Conservation (phyloP, 2,329 filamentous ascomycete species). For the Colletotrichum siamense region DNA sequence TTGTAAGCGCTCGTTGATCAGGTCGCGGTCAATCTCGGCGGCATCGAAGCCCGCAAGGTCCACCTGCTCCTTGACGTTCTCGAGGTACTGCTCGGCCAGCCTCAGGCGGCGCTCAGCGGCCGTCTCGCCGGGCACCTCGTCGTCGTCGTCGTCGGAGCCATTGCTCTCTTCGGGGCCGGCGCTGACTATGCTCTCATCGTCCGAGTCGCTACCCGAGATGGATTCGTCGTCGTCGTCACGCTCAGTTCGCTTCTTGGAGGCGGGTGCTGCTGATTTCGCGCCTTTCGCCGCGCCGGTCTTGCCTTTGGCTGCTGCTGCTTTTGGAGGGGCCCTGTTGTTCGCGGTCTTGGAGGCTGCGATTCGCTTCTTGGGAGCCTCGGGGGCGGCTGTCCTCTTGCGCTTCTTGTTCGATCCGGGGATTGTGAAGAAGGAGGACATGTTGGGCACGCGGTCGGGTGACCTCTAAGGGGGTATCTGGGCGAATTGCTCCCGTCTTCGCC, state of each 20-base stretch:
- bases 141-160: slow-evolving; percentile 65
- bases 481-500: slow-evolving; percentile 30
- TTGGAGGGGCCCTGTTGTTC: slow-evolving; percentile 45
- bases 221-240: slow-evolving; percentile 63
- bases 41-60: slow-evolving; percentile 91
- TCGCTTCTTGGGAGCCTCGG: slow-evolving; percentile 65
- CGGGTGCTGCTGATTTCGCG: slow-evolving; percentile 32
- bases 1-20: slow-evolving; percentile 88
- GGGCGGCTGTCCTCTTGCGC: slow-evolving; percentile 73
- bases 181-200: slow-evolving; percentile 56
- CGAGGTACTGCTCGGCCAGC: slow-evolving; percentile 89
- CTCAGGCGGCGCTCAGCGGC: slow-evolving; percentile 86
- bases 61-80: slow-evolving; percentile 85
- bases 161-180: slow-evolving; percentile 51
- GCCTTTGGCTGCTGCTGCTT: slow-evolving; percentile 34
- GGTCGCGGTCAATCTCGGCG: slow-evolving; percentile 87
- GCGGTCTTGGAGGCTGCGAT: slow-evolving; percentile 51
- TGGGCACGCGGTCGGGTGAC: slow-evolving; percentile 30
- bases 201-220: slow-evolving; percentile 85
- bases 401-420: slow-evolving; percentile 87
- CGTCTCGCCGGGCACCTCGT: slow-evolving; percentile 74
- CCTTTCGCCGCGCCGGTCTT: slow-evolving; percentile 19
- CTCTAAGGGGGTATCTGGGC: slow-evolving; percentile 10
- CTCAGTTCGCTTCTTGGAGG: slow-evolving; percentile 52
- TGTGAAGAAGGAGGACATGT: slow-evolving; percentile 97